phyloP scores from a whole-genome alignment of 148 eudicot species.

The Camellia lanceoleosa region DNA sequence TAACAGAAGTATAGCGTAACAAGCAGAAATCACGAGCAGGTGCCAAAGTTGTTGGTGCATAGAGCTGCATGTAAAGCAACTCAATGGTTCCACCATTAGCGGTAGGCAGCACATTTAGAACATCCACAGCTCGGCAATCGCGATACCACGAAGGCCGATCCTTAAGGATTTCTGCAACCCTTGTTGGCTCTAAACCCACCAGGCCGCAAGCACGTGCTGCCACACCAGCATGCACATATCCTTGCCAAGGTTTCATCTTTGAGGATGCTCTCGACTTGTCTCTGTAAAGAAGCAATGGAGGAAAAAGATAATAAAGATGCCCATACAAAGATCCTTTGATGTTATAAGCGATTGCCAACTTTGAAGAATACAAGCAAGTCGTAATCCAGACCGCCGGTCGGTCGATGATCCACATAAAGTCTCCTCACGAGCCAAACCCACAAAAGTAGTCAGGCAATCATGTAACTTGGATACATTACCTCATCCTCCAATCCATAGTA shows the following conservation, averaged over 20 bases:
- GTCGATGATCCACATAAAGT: conserved; percentile 61
- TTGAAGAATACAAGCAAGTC: conserved; percentile 75
- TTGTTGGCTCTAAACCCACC: no score
- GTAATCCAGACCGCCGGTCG: conserved; percentile 75
- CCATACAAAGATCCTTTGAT: conserved; percentile 81
- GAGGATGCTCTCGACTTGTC: conserved; percentile 71
- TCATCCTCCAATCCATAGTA: conserved; percentile 88
- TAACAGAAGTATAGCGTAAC: no score
- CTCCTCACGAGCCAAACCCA: conserved; percentile 80
- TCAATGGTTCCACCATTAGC: no score
- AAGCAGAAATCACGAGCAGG: no score
- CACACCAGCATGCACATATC: conserved; percentile 71
- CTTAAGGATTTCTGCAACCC: no score
- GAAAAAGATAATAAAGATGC: conserved; percentile 76
- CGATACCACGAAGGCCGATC: no score
- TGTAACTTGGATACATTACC: conserved; percentile 93
- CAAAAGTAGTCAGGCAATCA: conserved; percentile 76
- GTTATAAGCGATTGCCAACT: conserved; percentile 76
- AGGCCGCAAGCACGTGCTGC: no score
- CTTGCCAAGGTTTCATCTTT: conserved; percentile 94
- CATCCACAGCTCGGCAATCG: no score
- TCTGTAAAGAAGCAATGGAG: conserved; percentile 95
- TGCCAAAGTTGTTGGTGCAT: no score
- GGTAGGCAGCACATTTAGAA: no score
- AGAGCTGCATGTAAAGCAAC: no score